Evolutionary conservation across 179 eudicot species (phyloP), one percentile per base, ranked within the genome.

Genomic region (Actinidia polygama): DNA sequence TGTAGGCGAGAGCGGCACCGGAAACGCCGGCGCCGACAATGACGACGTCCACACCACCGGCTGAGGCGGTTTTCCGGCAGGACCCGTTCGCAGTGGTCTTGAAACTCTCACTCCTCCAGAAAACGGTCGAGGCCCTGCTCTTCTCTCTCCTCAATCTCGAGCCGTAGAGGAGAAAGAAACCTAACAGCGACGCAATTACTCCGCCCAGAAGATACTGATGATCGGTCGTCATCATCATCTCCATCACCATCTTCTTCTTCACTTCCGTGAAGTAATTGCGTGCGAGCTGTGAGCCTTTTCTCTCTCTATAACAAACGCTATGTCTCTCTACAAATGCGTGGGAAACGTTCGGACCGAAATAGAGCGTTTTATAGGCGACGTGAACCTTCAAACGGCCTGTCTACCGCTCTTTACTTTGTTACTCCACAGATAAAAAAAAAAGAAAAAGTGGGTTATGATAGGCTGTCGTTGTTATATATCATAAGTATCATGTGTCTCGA

Each of bases 1-100:
- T 80, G 59, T 83, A 80, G 55, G 89, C 89, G 55, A 87, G 83
- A 36, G 89, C 89, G 16, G 89, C 73, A 10, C 89, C 89, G 61
- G 89, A 87, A 15, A 87, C 87, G 24, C 89, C 89, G 44, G 89
- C 89, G 9, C 89, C 89, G 50, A 87, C 89, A 16, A 87, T 80
- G 58, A 87, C 79, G 15, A 87, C 74, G 61, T 85, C 89, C 18
- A 79, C 26, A 23, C 26, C 66, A 0, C 73, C 81, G 62, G 19
- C 67, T 18, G 18, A n/a, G n/a, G n/a, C n/a, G n/a, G n/a, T n/a
- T 23, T 10, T 19, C 81, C 62, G 61, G 59, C 69, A n/a, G 80
- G 47, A 1, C 1, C 80, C 73, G 23, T 53, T 26, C 4, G 14
- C 47, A 40, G 79, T 5, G 67, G 77, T 82, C 66, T 57, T 79